A percentile compares a stretch with the other conserved stretches of the same genome.
Evolutionary conservation across 352 stramenopile species (phyloP).

Genomic region (Phytophthora europaea): DNA sequence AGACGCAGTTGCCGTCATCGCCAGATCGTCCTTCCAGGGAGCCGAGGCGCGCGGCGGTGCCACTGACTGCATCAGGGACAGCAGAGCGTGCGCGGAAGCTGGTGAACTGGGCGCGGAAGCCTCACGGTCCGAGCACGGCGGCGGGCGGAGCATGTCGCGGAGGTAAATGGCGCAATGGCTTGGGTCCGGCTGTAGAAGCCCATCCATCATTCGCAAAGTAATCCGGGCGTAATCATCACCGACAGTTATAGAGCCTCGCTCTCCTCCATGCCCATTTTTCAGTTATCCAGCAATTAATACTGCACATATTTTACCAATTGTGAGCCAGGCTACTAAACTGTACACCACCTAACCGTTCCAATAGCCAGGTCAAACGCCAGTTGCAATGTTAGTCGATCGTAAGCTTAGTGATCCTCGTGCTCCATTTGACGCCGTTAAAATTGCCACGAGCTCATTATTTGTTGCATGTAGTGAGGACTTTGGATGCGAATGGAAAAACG

Average conservation of each 20-base stretch:
- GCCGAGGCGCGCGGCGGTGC: conserved; percentile 17
- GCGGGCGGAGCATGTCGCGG: conserved; percentile 11
- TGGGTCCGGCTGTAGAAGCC: background rate
- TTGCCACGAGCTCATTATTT: too few species aligned
- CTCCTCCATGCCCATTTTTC: background rate
- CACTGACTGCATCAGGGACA: conserved; percentile 43
- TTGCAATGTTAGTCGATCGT: too few species aligned
- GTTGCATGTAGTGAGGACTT: too few species aligned
- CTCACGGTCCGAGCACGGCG: conserved; percentile 12
- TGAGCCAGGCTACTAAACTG: background rate
- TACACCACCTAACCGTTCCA: background rate
- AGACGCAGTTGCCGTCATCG: background rate
- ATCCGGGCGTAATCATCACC: too few species aligned
- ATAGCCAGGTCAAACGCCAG: background rate
- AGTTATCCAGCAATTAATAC: background rate
- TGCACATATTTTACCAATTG: background rate
- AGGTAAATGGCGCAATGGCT: conserved; percentile 4
- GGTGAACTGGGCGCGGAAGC: conserved; percentile 32
- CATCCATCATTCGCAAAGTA: too few species aligned
- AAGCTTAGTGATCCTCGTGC: too few species aligned
- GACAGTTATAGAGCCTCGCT: too few species aligned
- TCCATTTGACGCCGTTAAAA: too few species aligned
- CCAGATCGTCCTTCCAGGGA: conserved; percentile 13
- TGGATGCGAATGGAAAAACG: too few species aligned
- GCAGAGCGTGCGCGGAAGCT: conserved; percentile 31